These are phyloP conservation scores for Panaeolus papilionaceus DNA, from an alignment of 768 basidiomycete species.

Conservation along the genomic window DNA sequence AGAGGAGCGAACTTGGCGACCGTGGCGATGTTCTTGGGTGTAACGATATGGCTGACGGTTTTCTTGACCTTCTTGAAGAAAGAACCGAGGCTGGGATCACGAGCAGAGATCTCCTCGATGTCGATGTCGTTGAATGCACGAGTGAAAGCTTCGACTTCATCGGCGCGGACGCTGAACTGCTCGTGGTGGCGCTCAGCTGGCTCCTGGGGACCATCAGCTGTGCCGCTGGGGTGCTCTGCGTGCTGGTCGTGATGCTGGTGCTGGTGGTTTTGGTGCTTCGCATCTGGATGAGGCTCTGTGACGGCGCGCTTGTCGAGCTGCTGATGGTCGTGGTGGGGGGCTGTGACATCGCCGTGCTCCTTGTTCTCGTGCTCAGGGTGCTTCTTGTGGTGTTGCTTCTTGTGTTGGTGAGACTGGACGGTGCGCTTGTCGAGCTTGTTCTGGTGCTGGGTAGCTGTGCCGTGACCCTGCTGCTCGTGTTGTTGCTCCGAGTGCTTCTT, in stretches of 20 bases:
- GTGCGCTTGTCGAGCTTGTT: not conserved
- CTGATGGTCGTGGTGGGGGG: not conserved
- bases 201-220: not conserved
- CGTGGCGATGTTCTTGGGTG: not conserved
- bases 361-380: not conserved
- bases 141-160: slow-evolving; percentile 18
- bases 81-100: slow-evolving; percentile 19
- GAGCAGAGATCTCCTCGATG: slow-evolving; percentile 16
- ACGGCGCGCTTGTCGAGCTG: not conserved
- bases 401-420: not conserved
- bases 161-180: slow-evolving; percentile 15
- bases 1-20: slow-evolving; percentile 1
- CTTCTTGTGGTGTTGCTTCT: slow-evolving; percentile 2
- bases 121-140: slow-evolving; percentile 19
- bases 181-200: slow-evolving; percentile 5
- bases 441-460: not conserved
- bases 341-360: not conserved
- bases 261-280: not conserved
- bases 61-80: slow-evolving; percentile 23
- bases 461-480: not conserved
- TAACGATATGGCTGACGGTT: slow-evolving; percentile 17
- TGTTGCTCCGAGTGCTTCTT: not conserved
- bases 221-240: not conserved
- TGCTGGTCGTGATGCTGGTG: not conserved
- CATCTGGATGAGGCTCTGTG: not conserved